Evolutionary conservation across 352 stramenopile species (phyloP).

Genomic region (Pythium oligandrum): DNA sequence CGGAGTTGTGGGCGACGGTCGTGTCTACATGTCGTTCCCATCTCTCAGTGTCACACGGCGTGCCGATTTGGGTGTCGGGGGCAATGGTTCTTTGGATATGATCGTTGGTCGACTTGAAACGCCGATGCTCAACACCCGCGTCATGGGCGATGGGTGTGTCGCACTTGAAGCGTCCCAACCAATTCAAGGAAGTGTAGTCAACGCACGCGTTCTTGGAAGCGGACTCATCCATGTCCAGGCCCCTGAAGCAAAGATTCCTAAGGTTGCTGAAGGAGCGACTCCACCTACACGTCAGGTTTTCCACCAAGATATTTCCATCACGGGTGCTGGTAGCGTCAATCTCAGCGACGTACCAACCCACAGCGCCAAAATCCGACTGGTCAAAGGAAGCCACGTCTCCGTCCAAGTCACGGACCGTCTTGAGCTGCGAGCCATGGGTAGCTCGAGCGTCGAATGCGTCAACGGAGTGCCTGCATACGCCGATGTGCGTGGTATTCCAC

Average conservation of each 20-base stretch:
- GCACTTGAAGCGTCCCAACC: too few relatives aligned
- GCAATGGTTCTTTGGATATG: neutral
- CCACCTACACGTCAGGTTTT: neutral
- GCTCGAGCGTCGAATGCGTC: constrained; percentile 7
- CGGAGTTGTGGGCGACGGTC: constrained; percentile 1
- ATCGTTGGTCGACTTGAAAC: neutral
- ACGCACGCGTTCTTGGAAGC: too few relatives aligned
- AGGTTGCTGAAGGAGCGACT: too few relatives aligned
- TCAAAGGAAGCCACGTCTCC: constrained; percentile 2
- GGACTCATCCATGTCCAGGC: too few relatives aligned
- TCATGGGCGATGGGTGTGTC: too few relatives aligned
- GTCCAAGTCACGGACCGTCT: constrained; percentile 2
- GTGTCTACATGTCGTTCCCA: neutral
- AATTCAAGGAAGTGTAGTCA: too few relatives aligned
- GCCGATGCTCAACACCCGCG: too few relatives aligned
- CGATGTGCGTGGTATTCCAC: constrained; percentile 5
- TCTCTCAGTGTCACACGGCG: neutral
- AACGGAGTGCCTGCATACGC: neutral
- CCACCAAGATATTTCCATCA: neutral
- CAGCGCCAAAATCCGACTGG: neutral
- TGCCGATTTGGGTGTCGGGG: constrained; percentile 1
- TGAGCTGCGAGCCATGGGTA: constrained; percentile 3
- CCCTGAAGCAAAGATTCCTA: too few relatives aligned
- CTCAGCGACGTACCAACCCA: neutral
- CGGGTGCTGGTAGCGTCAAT: constrained; percentile 2